Conservation (phyloP, 2,329 filamentous ascomycete genomes). For the Acrocalymma vagum region DNA sequence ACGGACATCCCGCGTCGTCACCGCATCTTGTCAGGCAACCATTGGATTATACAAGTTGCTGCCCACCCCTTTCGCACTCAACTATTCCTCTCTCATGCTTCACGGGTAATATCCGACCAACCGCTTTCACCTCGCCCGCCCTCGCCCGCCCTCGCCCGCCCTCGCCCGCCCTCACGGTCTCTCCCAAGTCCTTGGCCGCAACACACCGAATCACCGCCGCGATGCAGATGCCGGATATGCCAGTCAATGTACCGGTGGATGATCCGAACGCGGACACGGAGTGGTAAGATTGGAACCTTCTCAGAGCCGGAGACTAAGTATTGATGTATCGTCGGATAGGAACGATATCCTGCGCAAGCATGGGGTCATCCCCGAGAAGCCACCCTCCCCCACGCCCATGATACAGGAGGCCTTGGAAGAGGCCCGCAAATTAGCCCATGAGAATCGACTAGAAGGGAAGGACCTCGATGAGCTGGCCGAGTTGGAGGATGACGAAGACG, state of each 20-base stretch:
- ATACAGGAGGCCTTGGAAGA: conserved; percentile 94
- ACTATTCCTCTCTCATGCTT: no score
- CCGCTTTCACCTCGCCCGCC: no score
- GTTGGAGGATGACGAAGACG: conserved; percentile 95
- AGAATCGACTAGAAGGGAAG: conserved; percentile 93
- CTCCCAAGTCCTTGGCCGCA: no score
- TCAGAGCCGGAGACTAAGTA: neutral
- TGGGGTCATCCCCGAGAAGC: conserved; percentile 96
- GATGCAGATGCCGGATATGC: conserved; percentile 61
- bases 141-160: no score
- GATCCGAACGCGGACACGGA: conserved; percentile 98
- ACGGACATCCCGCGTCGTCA: no score
- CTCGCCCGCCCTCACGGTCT: no score
- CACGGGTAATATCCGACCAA: no score
- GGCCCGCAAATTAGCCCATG: conserved; percentile 83
- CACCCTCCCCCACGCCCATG: conserved; percentile 91
- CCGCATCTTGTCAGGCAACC: no score
- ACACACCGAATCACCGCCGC: conserved; percentile 10
- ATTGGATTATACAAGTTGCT: no score
- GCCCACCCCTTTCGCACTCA: no score
- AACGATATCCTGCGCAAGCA: conserved; percentile 98
- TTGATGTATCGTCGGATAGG: conserved; percentile 60
- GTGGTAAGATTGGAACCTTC: conserved; percentile 68
- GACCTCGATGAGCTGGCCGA: conserved; percentile 93
- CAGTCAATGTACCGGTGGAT: conserved; percentile 83